A percentile compares a stretch with the other conserved stretches of the same genome.
Conservation (phyloP, 176 grass and related monocot genomes). For the Eleusine indica region DNA sequence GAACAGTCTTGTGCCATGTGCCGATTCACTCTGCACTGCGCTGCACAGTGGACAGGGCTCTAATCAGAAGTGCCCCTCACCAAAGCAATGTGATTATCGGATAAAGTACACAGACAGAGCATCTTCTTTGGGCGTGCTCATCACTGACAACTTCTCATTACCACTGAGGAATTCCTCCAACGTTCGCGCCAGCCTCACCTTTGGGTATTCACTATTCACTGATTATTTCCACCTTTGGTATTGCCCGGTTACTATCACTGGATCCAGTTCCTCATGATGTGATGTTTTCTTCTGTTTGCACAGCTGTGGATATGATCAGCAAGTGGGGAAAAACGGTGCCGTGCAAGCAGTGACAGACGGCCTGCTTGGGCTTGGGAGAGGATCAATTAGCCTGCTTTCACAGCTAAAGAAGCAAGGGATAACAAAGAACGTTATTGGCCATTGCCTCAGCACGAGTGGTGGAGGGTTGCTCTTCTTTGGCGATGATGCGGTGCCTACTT, state of each 20-base stretch:
- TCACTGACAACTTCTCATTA: slow-evolving; percentile 60
- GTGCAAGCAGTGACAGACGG: slow-evolving; percentile 54
- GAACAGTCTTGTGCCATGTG: slow-evolving; percentile 62
- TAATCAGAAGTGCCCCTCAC: slow-evolving; percentile 50
- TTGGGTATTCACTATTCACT: slow-evolving; percentile 63
- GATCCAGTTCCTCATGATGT: slow-evolving; percentile 14
- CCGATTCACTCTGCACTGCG: slow-evolving; percentile 62
- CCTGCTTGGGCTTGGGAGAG: slow-evolving; percentile 76
- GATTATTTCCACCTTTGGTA: slow-evolving; percentile 57
- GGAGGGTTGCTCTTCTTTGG: slow-evolving; percentile 90
- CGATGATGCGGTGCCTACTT: slow-evolving; percentile 69
- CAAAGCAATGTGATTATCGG: slow-evolving; percentile 74
- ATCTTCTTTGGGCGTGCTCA: slow-evolving; percentile 76
- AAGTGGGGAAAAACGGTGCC: slow-evolving; percentile 52
- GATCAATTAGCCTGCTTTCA: slow-evolving; percentile 68
- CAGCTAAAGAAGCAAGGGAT: slow-evolving; percentile 84
- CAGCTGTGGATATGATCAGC: slow-evolving; percentile 90
- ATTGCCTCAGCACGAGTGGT: slow-evolving; percentile 72
- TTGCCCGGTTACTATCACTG: neutral
- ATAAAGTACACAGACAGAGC: slow-evolving; percentile 74
- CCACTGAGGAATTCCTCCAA: slow-evolving; percentile 60
- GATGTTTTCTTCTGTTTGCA: slow-evolving; percentile 30
- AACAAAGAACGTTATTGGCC: slow-evolving; percentile 82
- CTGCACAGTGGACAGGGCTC: slow-evolving; percentile 31
- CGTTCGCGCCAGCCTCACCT: slow-evolving; percentile 57